Conservation (phyloP, 208 protist species). For the Acanthamoeba triangularis region DNA sequence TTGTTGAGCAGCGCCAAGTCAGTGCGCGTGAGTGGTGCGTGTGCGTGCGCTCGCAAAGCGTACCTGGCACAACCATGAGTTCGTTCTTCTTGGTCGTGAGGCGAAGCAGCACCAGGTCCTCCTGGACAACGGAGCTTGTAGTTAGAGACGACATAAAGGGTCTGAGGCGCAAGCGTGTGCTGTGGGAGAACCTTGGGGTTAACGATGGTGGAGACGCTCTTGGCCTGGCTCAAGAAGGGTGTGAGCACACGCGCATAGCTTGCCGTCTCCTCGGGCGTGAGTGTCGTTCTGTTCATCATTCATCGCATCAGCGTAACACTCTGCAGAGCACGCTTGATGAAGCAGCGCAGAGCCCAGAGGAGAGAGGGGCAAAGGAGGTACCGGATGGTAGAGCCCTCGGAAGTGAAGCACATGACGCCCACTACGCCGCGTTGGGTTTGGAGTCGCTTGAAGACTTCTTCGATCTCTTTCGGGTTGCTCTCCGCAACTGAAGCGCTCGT, state of each 20-base stretch:
- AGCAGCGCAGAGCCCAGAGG: background rate
- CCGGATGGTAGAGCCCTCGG: constrained; percentile 9
- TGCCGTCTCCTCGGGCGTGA: constrained; percentile 46
- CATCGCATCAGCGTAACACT: background rate
- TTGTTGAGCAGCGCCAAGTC: background rate
- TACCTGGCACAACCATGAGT: constrained; percentile 40
- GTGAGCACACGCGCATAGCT: constrained; percentile 45
- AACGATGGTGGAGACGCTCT: constrained; percentile 56
- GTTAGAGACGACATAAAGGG: background rate
- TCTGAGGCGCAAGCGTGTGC: too few relatives aligned
- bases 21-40: too few relatives aligned
- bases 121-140: background rate
- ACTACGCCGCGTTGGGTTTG: constrained; percentile 2
- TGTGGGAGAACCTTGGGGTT: constrained; percentile 35
- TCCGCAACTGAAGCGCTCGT: background rate
- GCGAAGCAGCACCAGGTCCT: constrained; percentile 29
- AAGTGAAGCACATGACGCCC: constrained; percentile 62
- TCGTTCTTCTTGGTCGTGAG: constrained; percentile 56
- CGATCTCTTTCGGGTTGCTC: constrained; percentile 24
- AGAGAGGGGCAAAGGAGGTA: background rate
- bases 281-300: background rate
- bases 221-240: constrained; percentile 44
- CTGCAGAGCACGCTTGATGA: background rate
- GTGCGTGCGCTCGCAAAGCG: background rate
- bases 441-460: constrained; percentile 18